Evolutionary conservation across 1,284 basidiomycete genomes (phyloP).

Genomic region (Cryptococcus maquisensis): DNA sequence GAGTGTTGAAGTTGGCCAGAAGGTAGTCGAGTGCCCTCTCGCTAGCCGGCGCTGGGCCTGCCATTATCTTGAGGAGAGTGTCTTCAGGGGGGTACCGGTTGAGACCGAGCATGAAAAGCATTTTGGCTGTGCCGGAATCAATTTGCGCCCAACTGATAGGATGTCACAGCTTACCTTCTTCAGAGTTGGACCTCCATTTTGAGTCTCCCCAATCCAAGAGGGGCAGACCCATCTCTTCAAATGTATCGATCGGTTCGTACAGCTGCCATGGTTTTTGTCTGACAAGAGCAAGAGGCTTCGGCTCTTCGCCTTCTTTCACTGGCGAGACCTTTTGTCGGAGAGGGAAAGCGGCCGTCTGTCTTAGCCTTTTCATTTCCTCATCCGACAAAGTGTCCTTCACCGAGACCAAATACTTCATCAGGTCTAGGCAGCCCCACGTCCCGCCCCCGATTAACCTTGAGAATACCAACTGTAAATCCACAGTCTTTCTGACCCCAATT

Average conservation of each 20-base stretch:
- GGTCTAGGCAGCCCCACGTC: slow-evolving; percentile 47
- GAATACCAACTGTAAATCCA: slow-evolving; percentile 85
- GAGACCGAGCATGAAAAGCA: slow-evolving; percentile 76
- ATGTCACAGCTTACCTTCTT: slow-evolving; percentile 67
- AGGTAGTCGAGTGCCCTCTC: slow-evolving; percentile 69
- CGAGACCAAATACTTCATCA: slow-evolving; percentile 85
- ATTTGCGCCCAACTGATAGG: not conserved
- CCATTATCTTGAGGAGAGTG: slow-evolving; percentile 64
- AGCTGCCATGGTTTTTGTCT: slow-evolving; percentile 65
- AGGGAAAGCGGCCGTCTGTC: slow-evolving; percentile 75
- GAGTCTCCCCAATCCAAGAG: slow-evolving; percentile 81
- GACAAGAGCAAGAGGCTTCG: slow-evolving; percentile 23
- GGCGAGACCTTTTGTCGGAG: slow-evolving; percentile 53
- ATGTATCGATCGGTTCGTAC: slow-evolving; percentile 76
- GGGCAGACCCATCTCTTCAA: slow-evolving; percentile 72
- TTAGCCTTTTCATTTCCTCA: slow-evolving; percentile 68
- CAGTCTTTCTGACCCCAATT: slow-evolving; percentile 84
- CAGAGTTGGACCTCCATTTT: slow-evolving; percentile 73
- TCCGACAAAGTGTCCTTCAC: slow-evolving; percentile 67
- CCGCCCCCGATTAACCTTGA: slow-evolving; percentile 51
- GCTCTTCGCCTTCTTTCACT: slow-evolving; percentile 35
- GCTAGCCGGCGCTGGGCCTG: slow-evolving; percentile 46
- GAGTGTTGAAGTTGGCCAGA: slow-evolving; percentile 61
- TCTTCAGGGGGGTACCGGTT: slow-evolving; percentile 66
- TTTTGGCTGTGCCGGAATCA: slow-evolving; percentile 59